phyloP scores from a whole-genome alignment of 768 basidiomycete species.

The Amanita rubescens region DNA sequence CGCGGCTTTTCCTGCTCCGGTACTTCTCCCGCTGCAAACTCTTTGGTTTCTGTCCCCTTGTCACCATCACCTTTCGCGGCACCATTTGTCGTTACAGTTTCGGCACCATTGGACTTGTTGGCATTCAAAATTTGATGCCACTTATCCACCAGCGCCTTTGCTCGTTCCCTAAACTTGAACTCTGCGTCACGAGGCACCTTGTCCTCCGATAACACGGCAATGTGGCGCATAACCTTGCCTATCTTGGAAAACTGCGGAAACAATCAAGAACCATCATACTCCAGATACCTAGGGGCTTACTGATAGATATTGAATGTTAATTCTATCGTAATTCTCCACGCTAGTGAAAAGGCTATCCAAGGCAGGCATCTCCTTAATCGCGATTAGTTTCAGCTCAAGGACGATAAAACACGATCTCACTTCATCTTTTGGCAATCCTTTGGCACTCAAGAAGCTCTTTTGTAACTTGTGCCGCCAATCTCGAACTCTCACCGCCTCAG shows the following conservation, averaged over 20 bases:
- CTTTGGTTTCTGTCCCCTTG: neutral
- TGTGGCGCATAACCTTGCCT: slow-evolving; percentile 85
- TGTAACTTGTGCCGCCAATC: slow-evolving; percentile 93
- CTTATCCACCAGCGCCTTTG: slow-evolving; percentile 59
- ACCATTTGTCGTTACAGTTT: slow-evolving; percentile 6
- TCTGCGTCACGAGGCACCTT: slow-evolving; percentile 58
- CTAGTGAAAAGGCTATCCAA: slow-evolving; percentile 66
- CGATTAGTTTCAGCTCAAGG: slow-evolving; percentile 4
- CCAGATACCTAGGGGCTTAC: slow-evolving; percentile 19
- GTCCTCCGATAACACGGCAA: slow-evolving; percentile 45
- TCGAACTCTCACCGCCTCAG: slow-evolving; percentile 61
- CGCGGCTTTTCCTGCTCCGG: neutral
- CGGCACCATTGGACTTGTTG: slow-evolving; percentile 20
- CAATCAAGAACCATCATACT: neutral
- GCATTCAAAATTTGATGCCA: slow-evolving; percentile 54
- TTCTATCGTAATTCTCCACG: slow-evolving; percentile 69
- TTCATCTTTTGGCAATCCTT: slow-evolving; percentile 55
- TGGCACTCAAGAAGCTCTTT: slow-evolving; percentile 71
- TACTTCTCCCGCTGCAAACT: neutral
- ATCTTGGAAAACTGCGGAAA: slow-evolving; percentile 65
- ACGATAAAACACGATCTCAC: slow-evolving; percentile 30
- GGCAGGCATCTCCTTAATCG: slow-evolving; percentile 63
- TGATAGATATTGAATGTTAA: slow-evolving; percentile 68
- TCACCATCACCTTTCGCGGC: neutral
- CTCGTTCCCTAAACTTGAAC: slow-evolving; percentile 64